Percentiles rank a stretch among this genome's conserved stretches.
Conservation (phyloP, 371 early-diverging fungal species). For the Mucor ambiguus region DNA sequence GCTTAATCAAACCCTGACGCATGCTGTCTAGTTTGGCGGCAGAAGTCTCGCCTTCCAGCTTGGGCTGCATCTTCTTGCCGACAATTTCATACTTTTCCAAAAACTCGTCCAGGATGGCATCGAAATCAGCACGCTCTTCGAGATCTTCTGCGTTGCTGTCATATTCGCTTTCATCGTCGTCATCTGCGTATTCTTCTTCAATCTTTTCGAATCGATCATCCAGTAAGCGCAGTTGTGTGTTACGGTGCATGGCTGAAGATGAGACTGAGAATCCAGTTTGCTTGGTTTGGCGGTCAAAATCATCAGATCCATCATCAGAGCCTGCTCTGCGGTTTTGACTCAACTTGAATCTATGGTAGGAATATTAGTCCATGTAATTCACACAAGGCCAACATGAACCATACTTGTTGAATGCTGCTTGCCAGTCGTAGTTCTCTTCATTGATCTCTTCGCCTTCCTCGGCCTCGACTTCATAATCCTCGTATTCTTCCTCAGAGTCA, state of each 20-base stretch:
- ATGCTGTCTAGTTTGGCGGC: conserved; percentile 71
- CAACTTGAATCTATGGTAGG: conserved; percentile 37
- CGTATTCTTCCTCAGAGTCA: conserved; percentile 31
- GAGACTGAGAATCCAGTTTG: conserved; percentile 81
- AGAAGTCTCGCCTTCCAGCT: conserved; percentile 65
- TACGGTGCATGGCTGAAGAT: conserved; percentile 92
- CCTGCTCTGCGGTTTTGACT: conserved; percentile 44
- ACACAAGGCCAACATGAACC: not conserved
- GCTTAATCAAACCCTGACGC: conserved; percentile 54
- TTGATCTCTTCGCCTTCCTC: conserved; percentile 51
- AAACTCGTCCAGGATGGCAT: conserved; percentile 86
- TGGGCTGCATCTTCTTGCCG: conserved; percentile 69
- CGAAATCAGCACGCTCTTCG: conserved; percentile 65
- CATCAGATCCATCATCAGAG: conserved; percentile 44
- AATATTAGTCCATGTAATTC: not conserved
- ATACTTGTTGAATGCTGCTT: conserved; percentile 74
- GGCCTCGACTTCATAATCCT: conserved; percentile 55
- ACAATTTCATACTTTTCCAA: conserved; percentile 83
- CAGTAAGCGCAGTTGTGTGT: conserved; percentile 80
- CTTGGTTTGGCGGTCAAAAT: conserved; percentile 47
- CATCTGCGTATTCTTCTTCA: conserved; percentile 77
- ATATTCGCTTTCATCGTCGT: conserved; percentile 67
- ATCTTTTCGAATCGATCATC: conserved; percentile 94
- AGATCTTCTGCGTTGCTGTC: conserved; percentile 41
- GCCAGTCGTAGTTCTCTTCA: conserved; percentile 58